A percentile compares a stretch with the other conserved stretches of the same genome.
Evolutionary conservation across 192 early-diverging fungal genomes (phyloP).

Genomic region (Gigaspora rosea): DNA sequence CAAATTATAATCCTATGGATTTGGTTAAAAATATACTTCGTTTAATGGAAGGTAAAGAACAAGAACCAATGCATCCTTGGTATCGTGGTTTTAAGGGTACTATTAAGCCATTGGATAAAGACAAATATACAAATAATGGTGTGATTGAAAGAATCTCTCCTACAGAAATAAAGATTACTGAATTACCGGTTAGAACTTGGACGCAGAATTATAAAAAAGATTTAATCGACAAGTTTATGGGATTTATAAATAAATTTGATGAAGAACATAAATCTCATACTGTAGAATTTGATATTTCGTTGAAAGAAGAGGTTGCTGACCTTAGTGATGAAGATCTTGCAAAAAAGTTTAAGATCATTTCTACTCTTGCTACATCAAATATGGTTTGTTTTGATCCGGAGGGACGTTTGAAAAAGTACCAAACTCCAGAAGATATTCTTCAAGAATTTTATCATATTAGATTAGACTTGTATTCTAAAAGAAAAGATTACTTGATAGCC

Average conservation of each 20-base stretch:
- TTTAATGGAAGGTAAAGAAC: slow-evolving; percentile 74
- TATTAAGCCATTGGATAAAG: slow-evolving; percentile 33
- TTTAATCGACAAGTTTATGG: slow-evolving; percentile 36
- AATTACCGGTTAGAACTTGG: slow-evolving; percentile 89
- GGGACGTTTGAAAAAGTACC: slow-evolving; percentile 83
- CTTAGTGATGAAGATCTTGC: slow-evolving; percentile 80
- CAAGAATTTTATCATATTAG: slow-evolving; percentile 88
- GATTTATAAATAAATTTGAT: too few relatives aligned
- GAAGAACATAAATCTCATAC: background rate
- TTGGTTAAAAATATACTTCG: slow-evolving; percentile 83
- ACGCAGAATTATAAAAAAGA: slow-evolving; percentile 85
- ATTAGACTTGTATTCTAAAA: slow-evolving; percentile 79
- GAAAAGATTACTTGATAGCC: slow-evolving; percentile 78
- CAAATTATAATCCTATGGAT: slow-evolving; percentile 87
- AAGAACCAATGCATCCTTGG: slow-evolving; percentile 84
- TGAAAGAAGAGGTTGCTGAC: slow-evolving; percentile 69
- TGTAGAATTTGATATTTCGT: slow-evolving; percentile 55
- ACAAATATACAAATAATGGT: slow-evolving; percentile 72
- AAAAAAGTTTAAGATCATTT: slow-evolving; percentile 77
- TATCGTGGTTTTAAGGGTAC: slow-evolving; percentile 83
- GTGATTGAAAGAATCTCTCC: slow-evolving; percentile 68
- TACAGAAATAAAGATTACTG: slow-evolving; percentile 80
- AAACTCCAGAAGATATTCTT: slow-evolving; percentile 75
- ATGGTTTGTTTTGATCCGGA: slow-evolving; percentile 93
- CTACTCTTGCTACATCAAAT: slow-evolving; percentile 78